Conservation (phyloP, 805 yeast genomes). For the Starmerella sirachaensis region DNA sequence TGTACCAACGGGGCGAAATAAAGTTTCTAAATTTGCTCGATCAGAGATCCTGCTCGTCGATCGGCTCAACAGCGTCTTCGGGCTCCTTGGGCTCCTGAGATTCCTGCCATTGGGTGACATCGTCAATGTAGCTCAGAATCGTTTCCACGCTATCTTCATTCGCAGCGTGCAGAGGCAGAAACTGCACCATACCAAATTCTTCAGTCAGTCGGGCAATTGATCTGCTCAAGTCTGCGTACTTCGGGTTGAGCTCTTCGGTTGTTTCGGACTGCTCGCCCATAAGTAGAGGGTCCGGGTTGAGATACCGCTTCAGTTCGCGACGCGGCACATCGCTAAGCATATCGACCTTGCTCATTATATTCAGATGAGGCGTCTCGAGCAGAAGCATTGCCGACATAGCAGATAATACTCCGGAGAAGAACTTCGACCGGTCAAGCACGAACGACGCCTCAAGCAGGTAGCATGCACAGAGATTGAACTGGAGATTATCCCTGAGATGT, state of each 20-base stretch:
- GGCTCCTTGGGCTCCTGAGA: conserved; percentile 96
- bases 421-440: conserved; percentile 78
- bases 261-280: conserved; percentile 37
- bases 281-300: conserved; percentile 84
- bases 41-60: conserved; percentile 16
- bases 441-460: conserved; percentile 90
- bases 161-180: conserved; percentile 74
- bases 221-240: conserved; percentile 58
- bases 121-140: conserved; percentile 85
- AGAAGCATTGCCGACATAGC: conserved; percentile 99
- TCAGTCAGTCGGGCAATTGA: conserved; percentile 84
- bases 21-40: no score
- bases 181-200: conserved; percentile 98
- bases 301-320: conserved; percentile 65
- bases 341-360: conserved; percentile 77
- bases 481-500: conserved; percentile 67
- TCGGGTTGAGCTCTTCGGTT: conserved; percentile 41
- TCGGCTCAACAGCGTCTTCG: conserved; percentile 35
- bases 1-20: no score
- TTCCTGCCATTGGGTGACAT: conserved; percentile 96
- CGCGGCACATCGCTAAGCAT: conserved; percentile 66
- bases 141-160: conserved; percentile 65
- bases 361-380: conserved; percentile 88
- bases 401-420: conserved; percentile 85
- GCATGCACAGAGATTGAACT: conserved; percentile 83